phyloP scores from a whole-genome alignment of 139 green algal species.

The Ettlia oleoabundans region DNA sequence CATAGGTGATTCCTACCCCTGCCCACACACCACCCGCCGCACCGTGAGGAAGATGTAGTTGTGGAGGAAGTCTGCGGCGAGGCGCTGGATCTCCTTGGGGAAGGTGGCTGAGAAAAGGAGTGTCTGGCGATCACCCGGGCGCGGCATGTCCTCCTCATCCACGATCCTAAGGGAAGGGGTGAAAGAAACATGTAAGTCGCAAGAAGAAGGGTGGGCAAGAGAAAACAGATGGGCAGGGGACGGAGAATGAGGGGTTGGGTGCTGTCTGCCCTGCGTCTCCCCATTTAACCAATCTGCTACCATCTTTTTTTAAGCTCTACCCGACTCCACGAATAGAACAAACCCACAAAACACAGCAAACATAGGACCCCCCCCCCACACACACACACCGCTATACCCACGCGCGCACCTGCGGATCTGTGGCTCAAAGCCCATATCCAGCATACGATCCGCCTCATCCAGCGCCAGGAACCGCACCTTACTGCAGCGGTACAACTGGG shows the following conservation, averaged over 20 bases:
- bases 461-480: constrained; percentile 81
- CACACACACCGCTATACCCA: not conserved
- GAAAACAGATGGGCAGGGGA: too few species aligned
- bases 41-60: constrained; percentile 98
- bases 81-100: constrained; percentile 90
- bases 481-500: not conserved
- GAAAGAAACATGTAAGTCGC: not conserved
- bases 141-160: constrained; percentile 92
- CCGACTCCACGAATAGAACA: too few species aligned
- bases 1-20: not conserved
- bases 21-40: not conserved
- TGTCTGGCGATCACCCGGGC: constrained; percentile 87
- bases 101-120: constrained; percentile 98
- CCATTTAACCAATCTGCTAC: too few species aligned
- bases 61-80: constrained; percentile 94
- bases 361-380: not conserved
- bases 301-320: too few species aligned
- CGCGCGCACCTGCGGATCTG: constrained; percentile 62
- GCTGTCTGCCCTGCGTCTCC: too few species aligned
- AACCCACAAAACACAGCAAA: too few species aligned
- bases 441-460: constrained; percentile 97
- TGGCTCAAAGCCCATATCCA: constrained; percentile 99
- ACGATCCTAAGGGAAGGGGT: constrained; percentile 59
- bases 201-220: too few species aligned
- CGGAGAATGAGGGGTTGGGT: too few species aligned